These are phyloP conservation scores for Vicia faba DNA, from an alignment of 306 rosid species.

Conservation along the genomic window DNA sequence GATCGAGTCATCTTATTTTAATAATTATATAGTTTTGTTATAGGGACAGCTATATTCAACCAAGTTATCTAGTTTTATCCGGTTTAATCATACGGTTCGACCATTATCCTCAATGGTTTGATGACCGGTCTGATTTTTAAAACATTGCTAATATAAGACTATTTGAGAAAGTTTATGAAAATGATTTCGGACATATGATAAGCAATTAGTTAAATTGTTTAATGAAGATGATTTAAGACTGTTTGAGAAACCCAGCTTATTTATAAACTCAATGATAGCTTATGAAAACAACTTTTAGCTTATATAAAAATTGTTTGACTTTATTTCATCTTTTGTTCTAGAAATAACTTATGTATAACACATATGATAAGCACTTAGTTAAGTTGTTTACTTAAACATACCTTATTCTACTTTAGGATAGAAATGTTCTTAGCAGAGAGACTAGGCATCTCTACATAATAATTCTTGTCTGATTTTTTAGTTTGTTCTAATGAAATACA, in stretches of 20 bases:
- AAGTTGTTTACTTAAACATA: background rate
- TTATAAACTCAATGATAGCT: background rate
- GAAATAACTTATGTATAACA: background rate
- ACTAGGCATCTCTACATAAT: background rate
- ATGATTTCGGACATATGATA: background rate
- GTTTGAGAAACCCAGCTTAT: too few species aligned
- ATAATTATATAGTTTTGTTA: too few species aligned
- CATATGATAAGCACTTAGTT: background rate
- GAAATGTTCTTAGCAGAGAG: background rate
- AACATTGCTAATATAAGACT: background rate
- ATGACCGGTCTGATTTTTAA: too few species aligned
- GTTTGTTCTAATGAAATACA: too few species aligned
- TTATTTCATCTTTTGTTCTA: background rate
- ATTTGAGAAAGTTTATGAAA: background rate
- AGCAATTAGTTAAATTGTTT: background rate
- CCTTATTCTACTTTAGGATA: background rate
- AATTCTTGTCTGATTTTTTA: background rate
- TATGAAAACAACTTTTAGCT: background rate
- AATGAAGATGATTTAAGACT: too few species aligned
- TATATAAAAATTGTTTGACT: background rate
- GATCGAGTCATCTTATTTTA: too few species aligned
- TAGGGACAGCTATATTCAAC: too few species aligned
- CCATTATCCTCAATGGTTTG: too few species aligned
- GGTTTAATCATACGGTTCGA: too few species aligned
- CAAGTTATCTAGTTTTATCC: too few species aligned